Conservation (phyloP, 345 rosid species). For the Murraya paniculata region DNA sequence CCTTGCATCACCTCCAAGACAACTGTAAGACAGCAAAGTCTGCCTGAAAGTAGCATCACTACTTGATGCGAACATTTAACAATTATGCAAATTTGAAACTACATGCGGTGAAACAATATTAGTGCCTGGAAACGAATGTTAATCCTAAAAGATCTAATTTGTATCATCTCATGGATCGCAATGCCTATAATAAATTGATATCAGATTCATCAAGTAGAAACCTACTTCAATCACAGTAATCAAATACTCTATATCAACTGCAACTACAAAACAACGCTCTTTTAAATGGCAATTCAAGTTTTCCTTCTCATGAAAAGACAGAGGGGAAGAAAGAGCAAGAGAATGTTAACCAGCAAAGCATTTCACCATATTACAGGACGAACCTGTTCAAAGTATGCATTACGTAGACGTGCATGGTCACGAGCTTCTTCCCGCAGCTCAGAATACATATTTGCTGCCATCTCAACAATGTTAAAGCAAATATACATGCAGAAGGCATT, state of each 20-base stretch:
- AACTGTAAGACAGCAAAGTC: background rate
- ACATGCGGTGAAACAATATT: background rate
- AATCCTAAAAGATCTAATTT: background rate
- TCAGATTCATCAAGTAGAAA: background rate
- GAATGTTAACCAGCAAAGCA: background rate
- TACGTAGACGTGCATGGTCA: conserved; percentile 85
- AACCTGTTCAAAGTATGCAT: conserved; percentile 93
- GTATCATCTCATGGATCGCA: background rate
- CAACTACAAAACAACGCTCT: background rate
- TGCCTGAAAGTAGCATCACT: background rate
- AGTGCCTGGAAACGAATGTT: background rate
- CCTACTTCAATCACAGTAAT: background rate
- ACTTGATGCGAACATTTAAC: background rate
- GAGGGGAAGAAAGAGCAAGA: background rate
- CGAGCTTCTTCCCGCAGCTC: conserved; percentile 92
- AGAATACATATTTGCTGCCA: conserved; percentile 82
- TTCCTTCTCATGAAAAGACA: background rate
- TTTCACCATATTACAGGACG: conserved; percentile 14
- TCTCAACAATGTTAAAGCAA: conserved; percentile 51
- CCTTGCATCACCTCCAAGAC: background rate
- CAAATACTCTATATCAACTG: background rate
- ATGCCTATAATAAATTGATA: background rate
- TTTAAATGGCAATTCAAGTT: background rate
- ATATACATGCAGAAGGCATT: conserved; percentile 30
- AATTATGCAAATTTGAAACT: background rate